These are phyloP conservation scores for Purshia tridentata DNA, from an alignment of 306 rosid species.

Conservation along the genomic window DNA sequence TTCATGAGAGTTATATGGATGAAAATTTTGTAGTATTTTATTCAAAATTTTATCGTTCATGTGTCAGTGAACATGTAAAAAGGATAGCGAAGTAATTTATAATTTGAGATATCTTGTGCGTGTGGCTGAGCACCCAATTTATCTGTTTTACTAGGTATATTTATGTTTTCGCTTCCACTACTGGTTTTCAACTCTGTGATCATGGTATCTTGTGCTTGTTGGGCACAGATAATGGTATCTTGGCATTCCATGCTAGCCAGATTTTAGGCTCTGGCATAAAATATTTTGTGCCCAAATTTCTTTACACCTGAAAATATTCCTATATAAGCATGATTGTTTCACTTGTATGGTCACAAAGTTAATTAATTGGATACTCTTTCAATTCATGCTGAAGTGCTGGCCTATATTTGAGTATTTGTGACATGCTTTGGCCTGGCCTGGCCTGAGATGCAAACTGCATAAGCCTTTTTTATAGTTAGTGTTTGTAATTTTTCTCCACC, in stretches of 20 bases:
- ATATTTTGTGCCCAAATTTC: not conserved
- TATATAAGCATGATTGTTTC: not conserved
- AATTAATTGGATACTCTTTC: not conserved
- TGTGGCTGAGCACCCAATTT: not conserved
- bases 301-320: constrained; percentile 6
- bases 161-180: not conserved
- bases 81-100: not conserved
- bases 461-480: not conserved
- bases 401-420: not conserved
- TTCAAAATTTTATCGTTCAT: not conserved
- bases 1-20: not conserved
- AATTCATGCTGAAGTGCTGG: not conserved
- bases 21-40: not conserved
- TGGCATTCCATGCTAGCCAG: not conserved
- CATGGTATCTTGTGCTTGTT: not conserved
- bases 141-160: not conserved
- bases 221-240: not conserved
- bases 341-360: not conserved
- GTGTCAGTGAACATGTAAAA: constrained; percentile 5
- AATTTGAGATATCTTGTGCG: not conserved
- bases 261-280: not conserved
- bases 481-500: not conserved
- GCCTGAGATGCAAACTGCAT: not conserved
- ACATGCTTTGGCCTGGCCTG: not conserved
- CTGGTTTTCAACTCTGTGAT: not conserved